These are phyloP conservation scores for Eutypa lata DNA, from an alignment of 2,329 filamentous ascomycete genomes.

Conservation along the genomic window DNA sequence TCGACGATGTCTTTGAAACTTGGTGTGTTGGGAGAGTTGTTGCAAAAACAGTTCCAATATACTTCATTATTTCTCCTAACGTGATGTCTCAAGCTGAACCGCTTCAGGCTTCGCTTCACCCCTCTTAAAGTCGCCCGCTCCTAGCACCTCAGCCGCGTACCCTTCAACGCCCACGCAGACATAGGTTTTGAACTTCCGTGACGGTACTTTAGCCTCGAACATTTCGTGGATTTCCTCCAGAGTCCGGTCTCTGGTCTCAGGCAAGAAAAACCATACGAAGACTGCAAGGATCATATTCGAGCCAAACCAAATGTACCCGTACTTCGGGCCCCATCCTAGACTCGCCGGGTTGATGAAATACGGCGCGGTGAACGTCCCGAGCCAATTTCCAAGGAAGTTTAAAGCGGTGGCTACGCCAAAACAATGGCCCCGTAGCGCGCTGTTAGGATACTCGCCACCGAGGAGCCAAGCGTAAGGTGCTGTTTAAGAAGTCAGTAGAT, in stretches of 20 bases:
- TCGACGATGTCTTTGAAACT: too few relatives aligned
- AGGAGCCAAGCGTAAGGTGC: conserved; percentile 37
- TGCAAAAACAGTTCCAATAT: too few relatives aligned
- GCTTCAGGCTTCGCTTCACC: too few relatives aligned
- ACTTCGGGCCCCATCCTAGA: conserved; percentile 33
- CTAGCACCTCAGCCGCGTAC: conserved; percentile 10
- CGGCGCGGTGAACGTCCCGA: conserved; percentile 36
- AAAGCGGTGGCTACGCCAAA: conserved; percentile 35
- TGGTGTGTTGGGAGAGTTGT: too few relatives aligned
- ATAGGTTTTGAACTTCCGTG: conserved; percentile 21
- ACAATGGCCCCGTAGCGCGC: conserved; percentile 35
- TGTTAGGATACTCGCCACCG: conserved; percentile 37
- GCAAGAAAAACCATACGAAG: conserved; percentile 26
- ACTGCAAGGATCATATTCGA: conserved; percentile 31
- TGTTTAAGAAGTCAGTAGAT: conserved; percentile 3
- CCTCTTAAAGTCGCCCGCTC: background rate
- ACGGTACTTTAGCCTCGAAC: conserved; percentile 21
- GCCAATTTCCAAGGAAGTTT: conserved; percentile 38
- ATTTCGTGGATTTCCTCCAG: conserved; percentile 26
- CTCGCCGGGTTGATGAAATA: conserved; percentile 41
- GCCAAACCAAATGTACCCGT: conserved; percentile 39
- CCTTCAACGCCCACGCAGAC: conserved; percentile 18
- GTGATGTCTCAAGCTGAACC: too few relatives aligned
- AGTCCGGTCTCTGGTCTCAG: conserved; percentile 22
- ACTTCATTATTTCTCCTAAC: too few relatives aligned